Evolutionary conservation across 768 basidiomycete species (phyloP), one percentile per base, ranked within the genome.

Genomic region (Leucogyrophana mollusca): DNA sequence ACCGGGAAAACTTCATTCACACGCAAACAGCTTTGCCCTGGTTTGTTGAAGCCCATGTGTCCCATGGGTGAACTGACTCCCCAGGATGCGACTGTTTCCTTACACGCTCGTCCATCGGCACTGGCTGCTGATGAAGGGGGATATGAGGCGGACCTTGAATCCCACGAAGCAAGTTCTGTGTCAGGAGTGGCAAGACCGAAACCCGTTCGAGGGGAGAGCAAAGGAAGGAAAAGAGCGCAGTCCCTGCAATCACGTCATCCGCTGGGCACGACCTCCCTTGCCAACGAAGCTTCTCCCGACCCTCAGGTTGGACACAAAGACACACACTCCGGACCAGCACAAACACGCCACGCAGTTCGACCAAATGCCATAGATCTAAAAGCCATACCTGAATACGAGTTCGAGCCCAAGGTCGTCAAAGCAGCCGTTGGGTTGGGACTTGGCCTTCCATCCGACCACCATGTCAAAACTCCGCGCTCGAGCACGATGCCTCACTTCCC

Each of bases 371-470:
- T 37, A 16, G 20, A 21, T 24, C 14, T 23, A 4, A 40, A 11
- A 10, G 18, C 16, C 10, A 17, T 21, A 33, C 21, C 16, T 3
- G 45, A 47, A 1, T 45, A 49, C 11, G 56, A 60, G 42, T 48
- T 63, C 24, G 45, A 42, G 42, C 49, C 14, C n/a, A 51, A 44
- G 24, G 4, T 20, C 34, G 21, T 40, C 11, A 45, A 25, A 17
- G 43, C 23, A n/a, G 50, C 38, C 9, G 30, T 61, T 25, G 62
- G 62, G 20, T 49, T 62, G 7, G 62, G 60, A 22, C 52, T 62
- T 24, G 57, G 60, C 9, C 56, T 65, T 40, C 62, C 61, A 14
- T 55, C 59, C 32, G 49, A 43, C 18, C 57, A 64, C 14, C 60
- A 51, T 8, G 34, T 54, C 4, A 51, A 45, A 2, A 25, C 37